Conservation (phyloP, 108 stramenopile genomes). For the Pseudonitzschia delicatissima region DNA sequence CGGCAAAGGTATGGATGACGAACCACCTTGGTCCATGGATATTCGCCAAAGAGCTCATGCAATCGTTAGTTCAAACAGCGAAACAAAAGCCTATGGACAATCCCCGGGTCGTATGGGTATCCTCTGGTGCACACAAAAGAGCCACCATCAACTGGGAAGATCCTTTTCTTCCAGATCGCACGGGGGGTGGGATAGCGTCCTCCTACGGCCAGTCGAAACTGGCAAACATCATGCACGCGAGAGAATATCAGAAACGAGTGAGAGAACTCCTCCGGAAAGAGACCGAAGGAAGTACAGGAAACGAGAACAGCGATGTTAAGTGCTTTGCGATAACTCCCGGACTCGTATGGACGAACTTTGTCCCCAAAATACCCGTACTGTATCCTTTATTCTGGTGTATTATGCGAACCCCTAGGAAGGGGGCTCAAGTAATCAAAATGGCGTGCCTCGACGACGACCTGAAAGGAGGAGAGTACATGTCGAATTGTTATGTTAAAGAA, state of each 20-base stretch:
- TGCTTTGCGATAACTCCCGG: constrained; percentile 14
- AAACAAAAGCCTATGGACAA: neutral
- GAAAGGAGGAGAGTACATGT: constrained; percentile 2
- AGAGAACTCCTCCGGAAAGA: neutral
- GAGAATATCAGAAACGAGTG: constrained; percentile 5
- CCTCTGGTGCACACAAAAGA: constrained; percentile 15
- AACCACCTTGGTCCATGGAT: constrained; percentile 12
- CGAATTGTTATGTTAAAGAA: constrained; percentile 7
- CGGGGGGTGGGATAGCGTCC: neutral
- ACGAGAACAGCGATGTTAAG: neutral
- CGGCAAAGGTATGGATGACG: constrained; percentile 13
- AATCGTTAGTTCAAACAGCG: neutral
- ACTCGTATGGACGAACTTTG: neutral
- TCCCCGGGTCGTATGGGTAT: constrained; percentile 8
- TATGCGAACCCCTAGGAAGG: neutral
- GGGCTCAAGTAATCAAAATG: constrained; percentile 12
- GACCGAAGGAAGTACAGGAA: neutral
- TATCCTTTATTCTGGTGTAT: neutral
- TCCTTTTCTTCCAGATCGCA: neutral
- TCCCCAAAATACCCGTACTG: neutral
- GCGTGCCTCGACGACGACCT: constrained; percentile 7
- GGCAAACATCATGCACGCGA: constrained; percentile 12
- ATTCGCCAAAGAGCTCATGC: constrained; percentile 12
- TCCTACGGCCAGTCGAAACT: constrained; percentile 12
- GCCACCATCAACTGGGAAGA: constrained; percentile 4